These are phyloP conservation scores for Verticillium klebahnii DNA, from an alignment of 2,329 filamentous ascomycete species.

Conservation along the genomic window DNA sequence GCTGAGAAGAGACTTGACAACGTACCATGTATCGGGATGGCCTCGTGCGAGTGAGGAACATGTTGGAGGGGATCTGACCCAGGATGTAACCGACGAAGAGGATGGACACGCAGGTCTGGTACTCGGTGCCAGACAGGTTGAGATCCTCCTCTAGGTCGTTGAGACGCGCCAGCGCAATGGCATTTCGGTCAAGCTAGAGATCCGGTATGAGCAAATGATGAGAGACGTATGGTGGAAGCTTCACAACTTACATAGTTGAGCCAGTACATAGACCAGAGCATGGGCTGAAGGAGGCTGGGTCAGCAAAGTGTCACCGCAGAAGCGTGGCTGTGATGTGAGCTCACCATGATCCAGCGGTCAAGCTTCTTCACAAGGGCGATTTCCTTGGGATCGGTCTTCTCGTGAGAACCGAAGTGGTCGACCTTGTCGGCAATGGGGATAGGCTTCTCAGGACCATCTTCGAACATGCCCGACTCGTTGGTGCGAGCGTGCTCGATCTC, in stretches of 20 bases:
- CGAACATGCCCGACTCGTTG: slow-evolving; percentile 10
- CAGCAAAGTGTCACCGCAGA: neutral
- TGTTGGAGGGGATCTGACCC: slow-evolving; percentile 13
- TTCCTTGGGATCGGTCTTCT: slow-evolving; percentile 34
- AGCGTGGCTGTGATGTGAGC: neutral
- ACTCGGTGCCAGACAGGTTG: slow-evolving; percentile 16
- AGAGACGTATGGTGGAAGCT: too few relatives aligned
- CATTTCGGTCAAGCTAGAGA: slow-evolving; percentile 10
- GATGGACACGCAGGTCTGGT: slow-evolving; percentile 29
- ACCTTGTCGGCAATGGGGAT: slow-evolving; percentile 14
- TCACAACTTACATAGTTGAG: slow-evolving; percentile 12
- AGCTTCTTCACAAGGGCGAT: slow-evolving; percentile 35
- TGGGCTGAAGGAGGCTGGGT: slow-evolving; percentile 9
- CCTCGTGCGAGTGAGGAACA: slow-evolving; percentile 13
- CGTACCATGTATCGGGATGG: slow-evolving; percentile 14
- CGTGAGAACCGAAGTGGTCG: slow-evolving; percentile 33
- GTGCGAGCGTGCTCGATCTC: neutral
- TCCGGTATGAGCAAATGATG: neutral
- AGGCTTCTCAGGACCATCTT: slow-evolving; percentile 12
- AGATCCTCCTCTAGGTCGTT: slow-evolving; percentile 17
- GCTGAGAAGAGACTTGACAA: neutral
- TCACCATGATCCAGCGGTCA: slow-evolving; percentile 32
- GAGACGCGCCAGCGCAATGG: slow-evolving; percentile 15
- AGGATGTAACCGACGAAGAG: slow-evolving; percentile 24
- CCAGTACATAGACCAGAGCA: slow-evolving; percentile 15